Evolutionary conservation across 108 stramenopile species (phyloP), one percentile per base, ranked within the genome.

Genomic region (Poteriospumella lacustris): DNA sequence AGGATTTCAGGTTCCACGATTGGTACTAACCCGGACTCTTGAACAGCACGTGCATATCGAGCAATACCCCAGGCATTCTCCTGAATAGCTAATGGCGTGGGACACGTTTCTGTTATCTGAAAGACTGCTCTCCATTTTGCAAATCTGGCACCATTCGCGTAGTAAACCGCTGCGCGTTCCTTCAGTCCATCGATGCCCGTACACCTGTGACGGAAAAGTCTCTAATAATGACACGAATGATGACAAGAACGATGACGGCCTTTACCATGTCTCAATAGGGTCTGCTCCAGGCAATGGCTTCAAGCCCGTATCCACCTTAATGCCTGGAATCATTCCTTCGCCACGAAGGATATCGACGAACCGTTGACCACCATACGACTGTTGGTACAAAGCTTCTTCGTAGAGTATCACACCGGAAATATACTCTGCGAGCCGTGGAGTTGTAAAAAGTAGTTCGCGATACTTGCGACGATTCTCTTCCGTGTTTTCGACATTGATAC

Each of bases 391-490:
- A 64, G 60, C 36, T 64, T 64, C 60, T 33, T 64, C 60, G 60
- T 64, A 64, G 15, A 64, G 31, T 9, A 64, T 64, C 9, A 44
- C 72, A 47, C 72, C 0, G 0, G 43, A 52, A 19, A 73, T n/a
- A 73, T 1, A 0, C 26, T 56, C 0, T 0, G 0, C 44, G 26
- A 44, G 0, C 26, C 43, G 43, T 1, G 82, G 82, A 76, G 82
- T 78, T 59, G 84, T 83, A 83, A 83, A 84, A 42, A 84, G 84
- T 75, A 84, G 75, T 38, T 80, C 83, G 70, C 26, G 77, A 1
- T 26, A 58, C 1, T 15, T 19, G 1, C 19, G 5, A 15, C 69
- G 2, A 70, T 43, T 64, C 3, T 64, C 60, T 64, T 64, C 60
- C 3, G 60, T 64, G 60, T 64, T 64, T 39, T 84, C 84, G 19